Base-by-base conservation (phyloP, 148 eudicot species). In the Polygonum aviculare region DNA sequence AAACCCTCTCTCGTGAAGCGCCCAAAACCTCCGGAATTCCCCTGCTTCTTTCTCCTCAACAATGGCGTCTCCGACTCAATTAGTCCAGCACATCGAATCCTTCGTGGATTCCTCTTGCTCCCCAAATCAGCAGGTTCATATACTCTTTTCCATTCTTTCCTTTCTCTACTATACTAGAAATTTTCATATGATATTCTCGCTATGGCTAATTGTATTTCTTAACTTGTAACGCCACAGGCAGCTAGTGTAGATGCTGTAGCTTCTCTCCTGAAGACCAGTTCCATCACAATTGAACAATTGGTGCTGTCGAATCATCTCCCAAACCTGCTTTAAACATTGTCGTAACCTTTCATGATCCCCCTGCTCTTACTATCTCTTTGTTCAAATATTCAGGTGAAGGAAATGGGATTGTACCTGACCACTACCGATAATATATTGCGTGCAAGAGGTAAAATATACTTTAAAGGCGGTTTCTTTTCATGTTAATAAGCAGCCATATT, bases 391-490 rank as follows among this genome's bases (percentile, higher is more conserved):
- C 72, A 95, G 98, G 97, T 95, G 79, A 87, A 85, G 81, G 98
- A 90, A 79, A 89, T 95, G 96, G 94, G 84, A 78, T 51, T 92
- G 88, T 92, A 95, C 81, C 78, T 95, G 83, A 95, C 97, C 40
- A 86, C 94, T 44, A 88, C 96, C 11, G 97, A 92, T 80, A 86
- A 78, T 83, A 79, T 88, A 36, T 82, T 92, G 79, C 98, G 97
- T 72, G 88, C 94, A n/a, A 90, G 98, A 92, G 97, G 98, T 95
- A 74, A 74, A 35, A 11, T 15, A 35, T 72, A 36, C 12, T 12
- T 7, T 12, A 41, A n/a, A 35, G 3, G n/a, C 9, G 19, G 51
- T 63, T 44, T 8, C 21, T 63, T 12, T 63, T 51, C 57, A 18
- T 76, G 57, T 45, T 16, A 75, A 22, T 72, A n/a, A 72, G n/a